A percentile compares a stretch with the other conserved stretches of the same genome.
Conservation (phyloP, 495 filamentous ascomycete species). For the Tetracladium setigerum region DNA sequence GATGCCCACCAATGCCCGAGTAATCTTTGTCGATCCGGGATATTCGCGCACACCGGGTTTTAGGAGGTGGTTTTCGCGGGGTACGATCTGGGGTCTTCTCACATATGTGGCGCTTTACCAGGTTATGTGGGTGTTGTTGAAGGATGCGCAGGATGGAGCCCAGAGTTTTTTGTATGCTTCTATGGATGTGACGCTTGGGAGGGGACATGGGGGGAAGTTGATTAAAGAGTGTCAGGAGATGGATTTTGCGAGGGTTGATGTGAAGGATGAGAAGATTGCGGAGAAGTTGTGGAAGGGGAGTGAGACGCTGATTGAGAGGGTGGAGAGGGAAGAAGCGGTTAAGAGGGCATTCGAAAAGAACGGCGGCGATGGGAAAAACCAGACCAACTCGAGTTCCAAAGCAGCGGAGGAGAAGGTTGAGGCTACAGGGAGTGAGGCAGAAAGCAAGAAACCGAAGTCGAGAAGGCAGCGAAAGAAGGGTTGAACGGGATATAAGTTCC, state of each 20-base stretch:
- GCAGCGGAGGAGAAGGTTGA: slow-evolving; percentile 31
- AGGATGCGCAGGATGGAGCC: slow-evolving; percentile 71
- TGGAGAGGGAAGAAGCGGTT: slow-evolving; percentile 74
- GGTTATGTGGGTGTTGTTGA: slow-evolving; percentile 81
- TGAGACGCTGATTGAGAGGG: slow-evolving; percentile 73
- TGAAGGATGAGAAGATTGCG: slow-evolving; percentile 69
- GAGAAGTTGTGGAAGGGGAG: slow-evolving; percentile 83
- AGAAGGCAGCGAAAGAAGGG: slow-evolving; percentile 33
- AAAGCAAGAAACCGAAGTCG: slow-evolving; percentile 25
- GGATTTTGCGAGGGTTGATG: slow-evolving; percentile 58
- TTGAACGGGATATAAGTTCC: not conserved
- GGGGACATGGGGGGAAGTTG: slow-evolving; percentile 57
- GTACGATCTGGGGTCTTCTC: slow-evolving; percentile 72
- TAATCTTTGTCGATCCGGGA: slow-evolving; percentile 82
- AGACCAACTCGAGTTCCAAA: slow-evolving; percentile 34
- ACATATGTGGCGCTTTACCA: slow-evolving; percentile 73
- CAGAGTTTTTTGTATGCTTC: slow-evolving; percentile 80
- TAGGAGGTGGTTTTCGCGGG: slow-evolving; percentile 75
- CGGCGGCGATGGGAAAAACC: slow-evolving; percentile 43
- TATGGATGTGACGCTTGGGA: slow-evolving; percentile 65
- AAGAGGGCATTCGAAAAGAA: slow-evolving; percentile 55
- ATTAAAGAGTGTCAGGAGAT: slow-evolving; percentile 85
- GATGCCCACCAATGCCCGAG: slow-evolving; percentile 67
- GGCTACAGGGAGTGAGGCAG: slow-evolving; percentile 38
- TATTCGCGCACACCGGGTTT: slow-evolving; percentile 77